A percentile compares a stretch with the other conserved stretches of the same genome.
Evolutionary conservation across 106 monocot species (phyloP).

Genomic region (Dioscorea alata): DNA sequence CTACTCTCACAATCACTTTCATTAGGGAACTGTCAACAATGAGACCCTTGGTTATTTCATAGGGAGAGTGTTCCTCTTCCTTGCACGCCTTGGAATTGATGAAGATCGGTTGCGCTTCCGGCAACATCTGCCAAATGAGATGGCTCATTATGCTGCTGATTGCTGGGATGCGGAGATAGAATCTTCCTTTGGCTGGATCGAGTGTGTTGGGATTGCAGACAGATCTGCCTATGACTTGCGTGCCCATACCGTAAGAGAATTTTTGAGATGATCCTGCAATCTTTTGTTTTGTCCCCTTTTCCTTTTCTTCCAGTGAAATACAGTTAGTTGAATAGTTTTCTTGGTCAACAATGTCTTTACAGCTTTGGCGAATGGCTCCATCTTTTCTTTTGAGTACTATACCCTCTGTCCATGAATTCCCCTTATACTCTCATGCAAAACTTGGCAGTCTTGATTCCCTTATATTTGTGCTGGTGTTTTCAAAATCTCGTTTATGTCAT

Average conservation of each 20-base stretch:
- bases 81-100: constrained; percentile 75
- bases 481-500: too few species aligned
- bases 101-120: constrained; percentile 79
- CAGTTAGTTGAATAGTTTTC: too few species aligned
- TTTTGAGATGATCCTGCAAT: too few species aligned
- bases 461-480: too few species aligned
- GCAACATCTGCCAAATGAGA: constrained; percentile 95
- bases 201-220: constrained; percentile 98
- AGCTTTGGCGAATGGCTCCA: too few species aligned
- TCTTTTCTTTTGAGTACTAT: too few species aligned
- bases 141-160: constrained; percentile 99
- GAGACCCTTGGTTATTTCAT: constrained; percentile 98
- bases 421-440: too few species aligned
- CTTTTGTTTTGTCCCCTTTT: too few species aligned
- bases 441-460: too few species aligned
- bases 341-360: too few species aligned
- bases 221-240: constrained; percentile 89
- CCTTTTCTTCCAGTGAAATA: too few species aligned
- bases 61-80: constrained; percentile 82
- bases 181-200: constrained; percentile 95
- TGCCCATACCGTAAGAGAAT: constrained; percentile 72
- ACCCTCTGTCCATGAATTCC: too few species aligned
- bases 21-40: constrained; percentile 84
- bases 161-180: constrained; percentile 99
- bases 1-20: neutral